Conservation (phyloP, 805 yeast genomes). For the Saccharomycopsis capsularis region DNA sequence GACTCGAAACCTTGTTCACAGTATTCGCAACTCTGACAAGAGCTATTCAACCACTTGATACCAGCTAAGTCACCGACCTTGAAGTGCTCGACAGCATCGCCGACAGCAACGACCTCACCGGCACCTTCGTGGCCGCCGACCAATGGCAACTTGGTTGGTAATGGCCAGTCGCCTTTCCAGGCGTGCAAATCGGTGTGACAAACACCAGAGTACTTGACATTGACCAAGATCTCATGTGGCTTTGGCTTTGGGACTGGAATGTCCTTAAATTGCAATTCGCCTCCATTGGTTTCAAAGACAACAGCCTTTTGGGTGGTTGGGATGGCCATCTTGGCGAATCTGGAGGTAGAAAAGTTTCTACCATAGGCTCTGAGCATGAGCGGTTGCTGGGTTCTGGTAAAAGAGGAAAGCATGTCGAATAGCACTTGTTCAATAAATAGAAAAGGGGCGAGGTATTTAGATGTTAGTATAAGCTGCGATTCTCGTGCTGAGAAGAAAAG, state of each 20-base stretch:
- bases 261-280: conserved; percentile 59
- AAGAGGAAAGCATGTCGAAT: conserved; percentile 1
- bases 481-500: not conserved
- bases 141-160: conserved; percentile 55
- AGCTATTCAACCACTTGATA: conserved; percentile 75
- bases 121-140: conserved; percentile 93
- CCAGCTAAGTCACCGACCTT: conserved; percentile 79
- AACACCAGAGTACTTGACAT: conserved; percentile 68
- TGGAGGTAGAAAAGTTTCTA: conserved; percentile 15
- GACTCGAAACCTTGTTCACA: conserved; percentile 64
- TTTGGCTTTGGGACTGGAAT: conserved; percentile 70
- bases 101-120: conserved; percentile 75
- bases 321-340: conserved; percentile 31
- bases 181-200: conserved; percentile 74
- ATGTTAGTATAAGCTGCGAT: not conserved
- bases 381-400: not conserved
- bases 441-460: not conserved
- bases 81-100: conserved; percentile 61
- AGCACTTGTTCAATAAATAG: not conserved
- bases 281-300: conserved; percentile 58
- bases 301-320: conserved; percentile 70
- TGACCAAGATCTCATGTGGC: conserved; percentile 55
- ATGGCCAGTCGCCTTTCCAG: conserved; percentile 68
- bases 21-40: conserved; percentile 72
- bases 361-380: not conserved